Evolutionary conservation across 495 filamentous ascomycete species (phyloP), one percentile per base, ranked within the genome.

Genomic region (Penicillium cinerascens): DNA sequence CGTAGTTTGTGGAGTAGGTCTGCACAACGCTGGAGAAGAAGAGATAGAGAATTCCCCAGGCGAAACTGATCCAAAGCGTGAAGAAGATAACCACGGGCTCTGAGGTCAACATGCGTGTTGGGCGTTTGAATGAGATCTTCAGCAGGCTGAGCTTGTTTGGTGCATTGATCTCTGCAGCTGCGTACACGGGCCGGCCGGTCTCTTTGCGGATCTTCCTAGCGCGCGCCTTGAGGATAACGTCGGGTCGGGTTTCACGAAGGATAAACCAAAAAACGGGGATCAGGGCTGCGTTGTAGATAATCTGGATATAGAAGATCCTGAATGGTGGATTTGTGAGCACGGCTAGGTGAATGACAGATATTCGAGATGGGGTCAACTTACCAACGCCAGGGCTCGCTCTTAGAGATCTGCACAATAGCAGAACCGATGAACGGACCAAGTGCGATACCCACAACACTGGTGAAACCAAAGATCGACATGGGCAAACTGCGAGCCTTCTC

Each of bases 191-290:
- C 2, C 62, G 63, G 2, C 84, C 83, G 1, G 86, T 89, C 44
- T 80, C 63, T 33, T 79, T 70, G 16, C 87, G 76, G 26, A 90
- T 67, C 55, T 83, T 84, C 51, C 74, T 76, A 6, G 87, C 87
- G 13, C 86, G 78, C 4, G 67, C 59, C 2, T 76, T 75, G 9
- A 91, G 79, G 50, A 91, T 83, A 3, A 72, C 71, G 25, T 66
- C 63, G 0, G 57, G 52, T 4, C 75, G 70, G 18, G 73, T 77
- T 51, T 81, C 77, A 4, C 51, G 44, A 11, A 82, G 64, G 0
- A 80, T 85, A 62, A 73, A 88, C 75, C 79, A 81, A 65, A 85
- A 86, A 6, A 88, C 75, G 0, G 85, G 82, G 2, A 77, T 55
- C 44, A 62, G 59, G 51, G 84, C 82, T 1, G 87, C 88, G 60